A percentile compares a stretch with the other conserved stretches of the same genome.
phyloP scores from a whole-genome alignment of 805 yeast genomes.

The Candida ficus region DNA sequence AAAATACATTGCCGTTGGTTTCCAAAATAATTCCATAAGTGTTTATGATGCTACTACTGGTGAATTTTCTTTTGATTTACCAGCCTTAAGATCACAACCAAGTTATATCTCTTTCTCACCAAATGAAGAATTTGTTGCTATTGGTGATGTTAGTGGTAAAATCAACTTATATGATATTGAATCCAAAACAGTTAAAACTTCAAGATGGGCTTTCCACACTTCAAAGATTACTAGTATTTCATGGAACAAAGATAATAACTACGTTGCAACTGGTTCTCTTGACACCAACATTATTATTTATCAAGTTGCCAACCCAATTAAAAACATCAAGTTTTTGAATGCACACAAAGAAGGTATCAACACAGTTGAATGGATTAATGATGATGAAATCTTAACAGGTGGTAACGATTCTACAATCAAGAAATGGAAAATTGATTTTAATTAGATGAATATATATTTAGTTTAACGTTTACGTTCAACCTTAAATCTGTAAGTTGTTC shows the following conservation, averaged over 20 bases:
- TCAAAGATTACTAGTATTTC: slow-evolving; percentile 70
- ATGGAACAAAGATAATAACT: slow-evolving; percentile 75
- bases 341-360: slow-evolving; percentile 89
- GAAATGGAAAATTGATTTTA: slow-evolving; percentile 47
- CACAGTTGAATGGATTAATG: slow-evolving; percentile 61
- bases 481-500: slow-evolving; percentile 77
- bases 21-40: slow-evolving; percentile 33
- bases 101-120: slow-evolving; percentile 67
- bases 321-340: slow-evolving; percentile 64
- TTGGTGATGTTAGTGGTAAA: slow-evolving; percentile 85
- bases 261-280: slow-evolving; percentile 71
- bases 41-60: slow-evolving; percentile 33
- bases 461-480: slow-evolving; percentile 56
- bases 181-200: slow-evolving; percentile 57
- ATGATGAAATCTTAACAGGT: slow-evolving; percentile 50
- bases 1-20: slow-evolving; percentile 45
- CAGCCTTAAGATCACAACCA: slow-evolving; percentile 55
- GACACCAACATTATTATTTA: slow-evolving; percentile 81
- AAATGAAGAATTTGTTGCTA: slow-evolving; percentile 62
- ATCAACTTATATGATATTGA: slow-evolving; percentile 60
- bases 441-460: neutral
- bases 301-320: slow-evolving; percentile 72
- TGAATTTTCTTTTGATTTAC: slow-evolving; percentile 27
- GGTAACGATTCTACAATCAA: slow-evolving; percentile 84
- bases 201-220: slow-evolving; percentile 95